These are phyloP conservation scores for Sphaerosporella brunnea DNA, from an alignment of 495 filamentous ascomycete genomes.

Conservation along the genomic window DNA sequence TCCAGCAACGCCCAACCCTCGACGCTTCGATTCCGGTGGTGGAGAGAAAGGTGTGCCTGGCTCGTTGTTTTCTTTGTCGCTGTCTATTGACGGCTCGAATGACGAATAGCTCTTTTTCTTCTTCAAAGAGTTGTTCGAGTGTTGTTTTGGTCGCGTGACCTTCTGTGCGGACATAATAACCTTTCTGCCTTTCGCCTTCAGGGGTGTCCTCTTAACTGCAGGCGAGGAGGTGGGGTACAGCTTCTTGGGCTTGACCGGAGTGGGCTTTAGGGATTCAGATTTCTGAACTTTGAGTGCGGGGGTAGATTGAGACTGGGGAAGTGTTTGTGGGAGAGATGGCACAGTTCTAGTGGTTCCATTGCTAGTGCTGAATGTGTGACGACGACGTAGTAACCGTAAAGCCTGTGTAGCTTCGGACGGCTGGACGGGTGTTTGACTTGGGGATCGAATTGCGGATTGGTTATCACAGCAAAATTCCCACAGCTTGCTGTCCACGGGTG, in stretches of 20 bases:
- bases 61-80: conserved; percentile 23
- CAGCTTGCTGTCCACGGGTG: conserved; percentile 19
- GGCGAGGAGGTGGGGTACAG: conserved; percentile 10
- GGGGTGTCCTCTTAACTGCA: not conserved
- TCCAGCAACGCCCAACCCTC: conserved; percentile 9
- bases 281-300: conserved; percentile 1
- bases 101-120: conserved; percentile 2
- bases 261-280: not conserved
- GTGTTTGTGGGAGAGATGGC: not conserved
- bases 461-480: conserved; percentile 27
- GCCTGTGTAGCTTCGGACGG: conserved; percentile 21
- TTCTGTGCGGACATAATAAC: conserved; percentile 10
- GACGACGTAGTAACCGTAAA: conserved; percentile 17
- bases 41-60: conserved; percentile 23
- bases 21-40: conserved; percentile 13
- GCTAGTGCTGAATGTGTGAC: too few species aligned
- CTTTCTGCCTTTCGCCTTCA: conserved; percentile 8
- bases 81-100: conserved; percentile 16
- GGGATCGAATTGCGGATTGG: conserved; percentile 20
- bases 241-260: not conserved
- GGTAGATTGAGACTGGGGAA: conserved; percentile 3
- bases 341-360: not conserved
- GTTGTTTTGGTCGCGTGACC: conserved; percentile 11
- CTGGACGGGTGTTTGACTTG: conserved; percentile 10
- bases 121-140: not conserved